Evolutionary conservation across 2,329 filamentous ascomycete genomes (phyloP).

Genomic region (Myriosclerotinia curreyana): DNA sequence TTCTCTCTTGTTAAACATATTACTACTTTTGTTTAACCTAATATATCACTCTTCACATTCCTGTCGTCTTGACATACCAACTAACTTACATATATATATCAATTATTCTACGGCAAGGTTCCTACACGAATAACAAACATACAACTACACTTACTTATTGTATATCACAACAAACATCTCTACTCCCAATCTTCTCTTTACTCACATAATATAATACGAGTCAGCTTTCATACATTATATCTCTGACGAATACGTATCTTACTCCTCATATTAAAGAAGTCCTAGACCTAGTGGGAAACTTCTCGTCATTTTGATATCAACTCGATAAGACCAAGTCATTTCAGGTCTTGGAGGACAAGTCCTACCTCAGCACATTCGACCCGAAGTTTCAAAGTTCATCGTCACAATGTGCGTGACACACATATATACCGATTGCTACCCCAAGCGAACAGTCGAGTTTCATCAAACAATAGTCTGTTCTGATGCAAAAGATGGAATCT

Average conservation of each 20-base stretch:
- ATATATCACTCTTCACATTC: conserved; percentile 16
- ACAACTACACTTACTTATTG: neutral
- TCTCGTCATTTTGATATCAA: conserved; percentile 14
- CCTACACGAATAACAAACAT: conserved; percentile 12
- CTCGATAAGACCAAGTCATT: neutral
- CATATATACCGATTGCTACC: conserved; percentile 47
- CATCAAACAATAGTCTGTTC: conserved; percentile 42
- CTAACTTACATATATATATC: neutral
- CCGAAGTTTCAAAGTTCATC: conserved; percentile 11
- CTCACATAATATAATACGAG: neutral
- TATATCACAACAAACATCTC: conserved; percentile 5
- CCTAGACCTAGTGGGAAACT: conserved; percentile 10
- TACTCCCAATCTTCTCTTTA: neutral
- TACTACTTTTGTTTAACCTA: conserved; percentile 4
- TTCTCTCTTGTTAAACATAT: conserved; percentile 18
- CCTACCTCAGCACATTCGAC: conserved; percentile 9
- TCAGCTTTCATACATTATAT: neutral
- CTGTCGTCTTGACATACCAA: conserved; percentile 7
- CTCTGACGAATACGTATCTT: neutral
- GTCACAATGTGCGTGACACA: conserved; percentile 52
- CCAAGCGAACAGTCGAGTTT: conserved; percentile 43
- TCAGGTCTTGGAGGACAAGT: conserved; percentile 9
- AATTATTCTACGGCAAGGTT: conserved; percentile 10
- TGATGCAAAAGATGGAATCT: conserved; percentile 42
- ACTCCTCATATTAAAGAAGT: neutral